Base-by-base conservation (phyloP, 2,329 filamentous ascomycete species). In the Claviceps spartinae region DNA sequence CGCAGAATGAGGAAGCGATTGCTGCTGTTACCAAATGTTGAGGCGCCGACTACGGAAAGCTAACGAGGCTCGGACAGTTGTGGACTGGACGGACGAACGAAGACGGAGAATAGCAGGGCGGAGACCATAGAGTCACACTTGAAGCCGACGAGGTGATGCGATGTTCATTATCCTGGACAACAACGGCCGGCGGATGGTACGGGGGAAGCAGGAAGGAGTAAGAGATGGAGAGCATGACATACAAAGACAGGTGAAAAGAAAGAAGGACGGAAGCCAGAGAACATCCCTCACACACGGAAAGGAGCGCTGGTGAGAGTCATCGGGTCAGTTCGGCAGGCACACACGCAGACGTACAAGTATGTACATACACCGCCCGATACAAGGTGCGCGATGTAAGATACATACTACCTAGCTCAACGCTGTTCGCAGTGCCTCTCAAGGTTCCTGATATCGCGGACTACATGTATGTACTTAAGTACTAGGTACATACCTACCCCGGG, bases 21-120 rank as follows among this genome's bases (percentile, higher is more conserved):
- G 42, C 42, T 22, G 42, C 42, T 6, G 13, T 2, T 13, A 26
- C 11, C 22, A 36, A 45, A 5, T 41, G 42, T 49, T 22, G 20
- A 45, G 50, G 46, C 50, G 50, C 47, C 51, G 51, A 52, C 47
- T 52, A 46, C 51, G 51, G 47, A 22, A 49, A 46, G 47, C 47
- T 52, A 42, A 38, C 22, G 38, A 13, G 26, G 42, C 30, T 51
- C 42, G 38, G 46, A 40, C 18, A 34, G 9, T 30, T 4, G 45
- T 24, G 37, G 36, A 40, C 22, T 20, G 47, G 11, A 26, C 26
- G 26, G 36, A 42, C 30, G 22, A 22, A 34, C 20, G 34, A 5
- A 24, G 51, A 30, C 2, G 22, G 22, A 22, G 47, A 14, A 4
- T 14, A 38, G 7, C 24, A 49, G 43, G 47, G 43, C 30, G 24